Evolutionary conservation across 2,329 filamentous ascomycete genomes (phyloP).

Genomic region (Saccharata proteae): DNA sequence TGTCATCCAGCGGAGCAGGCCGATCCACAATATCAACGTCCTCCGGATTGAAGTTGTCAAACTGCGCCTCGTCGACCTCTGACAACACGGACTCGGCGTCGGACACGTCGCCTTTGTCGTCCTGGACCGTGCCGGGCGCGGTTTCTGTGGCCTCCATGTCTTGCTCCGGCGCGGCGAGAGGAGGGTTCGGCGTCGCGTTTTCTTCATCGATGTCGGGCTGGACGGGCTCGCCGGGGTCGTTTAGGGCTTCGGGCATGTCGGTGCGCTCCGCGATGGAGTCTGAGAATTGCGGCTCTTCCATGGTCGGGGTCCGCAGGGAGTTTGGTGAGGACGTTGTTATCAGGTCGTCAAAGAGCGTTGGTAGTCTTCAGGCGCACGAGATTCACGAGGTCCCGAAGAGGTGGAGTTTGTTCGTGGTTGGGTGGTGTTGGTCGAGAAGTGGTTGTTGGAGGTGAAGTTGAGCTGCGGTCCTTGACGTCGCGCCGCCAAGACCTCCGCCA

Average conservation of each 20-base stretch:
- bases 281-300: conserved; percentile 18
- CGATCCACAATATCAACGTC: conserved; percentile 50
- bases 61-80: conserved; percentile 53
- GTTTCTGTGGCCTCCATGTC: conserved; percentile 34
- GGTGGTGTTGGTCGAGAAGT: too few species aligned
- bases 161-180: conserved; percentile 28
- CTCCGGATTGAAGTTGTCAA: conserved; percentile 51
- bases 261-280: conserved; percentile 26
- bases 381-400: too few species aligned
- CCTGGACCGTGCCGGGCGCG: conserved; percentile 25
- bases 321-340: neutral
- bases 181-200: conserved; percentile 31
- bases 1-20: conserved; percentile 47
- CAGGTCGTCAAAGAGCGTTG: too few species aligned
- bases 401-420: too few species aligned
- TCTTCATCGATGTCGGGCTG: conserved; percentile 38
- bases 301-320: neutral
- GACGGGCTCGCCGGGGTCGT: conserved; percentile 34
- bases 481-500: too few species aligned
- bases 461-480: too few species aligned
- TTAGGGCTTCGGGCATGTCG: conserved; percentile 33
- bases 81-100: conserved; percentile 52
- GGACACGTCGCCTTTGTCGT: conserved; percentile 32
- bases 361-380: too few species aligned
- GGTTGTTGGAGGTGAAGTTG: too few species aligned